Evolutionary conservation across 1,284 basidiomycete species (phyloP).

Genomic region (Trametes polyzona): DNA sequence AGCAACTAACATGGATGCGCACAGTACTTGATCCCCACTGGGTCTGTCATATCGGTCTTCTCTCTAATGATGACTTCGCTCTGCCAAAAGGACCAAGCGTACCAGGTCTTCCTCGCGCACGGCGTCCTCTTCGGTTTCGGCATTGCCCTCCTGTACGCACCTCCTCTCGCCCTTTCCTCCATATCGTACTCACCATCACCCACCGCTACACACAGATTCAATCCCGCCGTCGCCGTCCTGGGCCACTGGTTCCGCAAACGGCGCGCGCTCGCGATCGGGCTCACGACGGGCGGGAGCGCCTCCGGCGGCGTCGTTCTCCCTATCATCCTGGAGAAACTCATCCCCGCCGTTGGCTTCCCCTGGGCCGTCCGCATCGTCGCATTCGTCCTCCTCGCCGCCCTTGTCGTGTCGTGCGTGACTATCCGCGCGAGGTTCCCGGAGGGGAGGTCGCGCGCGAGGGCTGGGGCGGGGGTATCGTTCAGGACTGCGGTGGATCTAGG

Average conservation of each 20-base stretch:
- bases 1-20: neutral
- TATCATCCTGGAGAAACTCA: conserved; percentile 62
- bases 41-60: conserved; percentile 37
- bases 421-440: conserved; percentile 18
- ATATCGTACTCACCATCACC: fast-evolving
- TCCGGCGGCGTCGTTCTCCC: conserved; percentile 70
- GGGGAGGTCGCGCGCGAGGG: too few relatives aligned
- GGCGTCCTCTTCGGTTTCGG: conserved; percentile 40
- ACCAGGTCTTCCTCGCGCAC: conserved; percentile 43
- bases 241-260: conserved; percentile 42
- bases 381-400: conserved; percentile 37
- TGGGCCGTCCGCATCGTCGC: conserved; percentile 53
- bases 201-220: conserved; percentile 14
- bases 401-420: conserved; percentile 34
- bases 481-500: conserved; percentile 33
- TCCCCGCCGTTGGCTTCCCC: conserved; percentile 56
- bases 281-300: conserved; percentile 30
- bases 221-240: conserved; percentile 22
- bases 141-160: conserved; percentile 37
- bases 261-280: conserved; percentile 33
- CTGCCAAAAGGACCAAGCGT: conserved; percentile 36
- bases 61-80: conserved; percentile 41
- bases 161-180: neutral
- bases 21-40: conserved; percentile 37
- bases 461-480: too few relatives aligned